A percentile compares a stretch with the other conserved stretches of the same genome.
phyloP scores from a whole-genome alignment of 2,329 filamentous ascomycete species.

The Pestalotiopsis sp. region DNA sequence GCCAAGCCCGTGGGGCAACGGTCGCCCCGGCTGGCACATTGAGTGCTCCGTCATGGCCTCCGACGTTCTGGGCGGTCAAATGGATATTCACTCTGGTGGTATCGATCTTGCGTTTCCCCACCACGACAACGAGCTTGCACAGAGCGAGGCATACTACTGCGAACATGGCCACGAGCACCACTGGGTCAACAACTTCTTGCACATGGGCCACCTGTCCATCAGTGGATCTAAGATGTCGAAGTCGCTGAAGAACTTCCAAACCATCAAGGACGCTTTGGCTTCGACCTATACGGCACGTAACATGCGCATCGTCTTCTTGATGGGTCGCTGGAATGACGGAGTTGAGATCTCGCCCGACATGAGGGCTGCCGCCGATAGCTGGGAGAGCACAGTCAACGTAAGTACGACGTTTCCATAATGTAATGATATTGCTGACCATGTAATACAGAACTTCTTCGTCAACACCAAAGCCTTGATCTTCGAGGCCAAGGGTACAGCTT shows the following conservation, averaged over 20 bases:
- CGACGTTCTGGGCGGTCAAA: constrained; percentile 78
- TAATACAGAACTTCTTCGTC: constrained; percentile 57
- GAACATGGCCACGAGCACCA: constrained; percentile 59
- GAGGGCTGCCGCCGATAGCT: constrained; percentile 71
- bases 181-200: constrained; percentile 95
- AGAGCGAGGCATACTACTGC: constrained; percentile 73
- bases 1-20: constrained; percentile 85
- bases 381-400: constrained; percentile 78
- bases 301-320: constrained; percentile 83
- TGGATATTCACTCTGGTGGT: constrained; percentile 93
- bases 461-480: constrained; percentile 57
- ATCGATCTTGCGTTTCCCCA: constrained; percentile 91
- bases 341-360: constrained; percentile 89
- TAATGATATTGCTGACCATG: neutral
- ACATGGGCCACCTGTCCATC: constrained; percentile 92
- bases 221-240: constrained; percentile 96
- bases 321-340: constrained; percentile 88
- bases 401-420: constrained; percentile 24
- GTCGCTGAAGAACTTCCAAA: constrained; percentile 93
- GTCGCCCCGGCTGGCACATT: constrained; percentile 94
- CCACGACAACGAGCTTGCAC: constrained; percentile 82
- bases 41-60: constrained; percentile 97
- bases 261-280: constrained; percentile 79
- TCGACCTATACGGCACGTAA: constrained; percentile 74
- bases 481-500: constrained; percentile 40